Evolutionary conservation across 345 rosid species (phyloP), one percentile per base, ranked within the genome.

Genomic region (Syzygium jambos): DNA sequence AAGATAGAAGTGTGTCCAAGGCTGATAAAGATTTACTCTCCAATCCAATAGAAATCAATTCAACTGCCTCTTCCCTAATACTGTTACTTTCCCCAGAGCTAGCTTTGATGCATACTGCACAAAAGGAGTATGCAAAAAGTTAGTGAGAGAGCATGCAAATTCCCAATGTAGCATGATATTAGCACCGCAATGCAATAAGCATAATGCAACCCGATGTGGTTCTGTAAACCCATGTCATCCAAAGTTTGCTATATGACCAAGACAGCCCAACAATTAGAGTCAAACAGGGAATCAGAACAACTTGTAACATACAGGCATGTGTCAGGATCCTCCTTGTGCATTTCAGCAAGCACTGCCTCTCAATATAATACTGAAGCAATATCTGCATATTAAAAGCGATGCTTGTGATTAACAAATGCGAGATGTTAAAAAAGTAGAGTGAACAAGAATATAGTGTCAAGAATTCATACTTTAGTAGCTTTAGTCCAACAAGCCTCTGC

Each of bases 331-430:
- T 91, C 92, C 95, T 90, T 29, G 95, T 95, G 90, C 98, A 95
- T 93, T 97, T 97, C 86, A 97, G 92, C 92, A 97, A 91, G 94
- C 99, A 97, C 89, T 97, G 99, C 34, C 99, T 95, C 92, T 97
- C 98, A 23, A 94, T 88, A 92, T 95, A 96, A 92, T 93, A 97
- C 86, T 95, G 96, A 85, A 95, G 95, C 93, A 95, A 89, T 68
- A 93, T 88, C 99, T 97, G 93, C 92, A 89, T 17, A 88, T 21
- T 27, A 51, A 86, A 51, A 86, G 43, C 16, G 0, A 49, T 55
- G 80, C 25, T 68, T 34, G 80, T 68, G 59, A 84, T 84, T 38
- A 84, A 30, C 38, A 84, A 68, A 23, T 17, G 80, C 7, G 1
- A 68, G 80, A 68, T 68, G 46, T 68, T 34, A 23, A 68, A 68